Conservation (phyloP, 1,139 yeast genomes). For the Taphrina pruni region DNA sequence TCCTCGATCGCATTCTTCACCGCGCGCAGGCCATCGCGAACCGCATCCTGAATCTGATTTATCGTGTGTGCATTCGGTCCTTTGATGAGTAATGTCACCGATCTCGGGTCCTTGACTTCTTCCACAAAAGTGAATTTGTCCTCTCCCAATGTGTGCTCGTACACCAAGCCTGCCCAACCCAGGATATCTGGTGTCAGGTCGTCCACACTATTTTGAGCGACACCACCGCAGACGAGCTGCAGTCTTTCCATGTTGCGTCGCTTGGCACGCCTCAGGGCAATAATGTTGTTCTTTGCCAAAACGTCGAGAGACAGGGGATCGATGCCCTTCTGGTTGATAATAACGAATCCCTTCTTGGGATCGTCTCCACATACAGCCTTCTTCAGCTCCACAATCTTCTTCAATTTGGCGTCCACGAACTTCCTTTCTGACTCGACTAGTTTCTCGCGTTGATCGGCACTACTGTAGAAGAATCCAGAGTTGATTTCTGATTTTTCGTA, state of each 20-base stretch:
- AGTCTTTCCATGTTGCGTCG: slow-evolving; percentile 99
- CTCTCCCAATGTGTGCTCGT: slow-evolving; percentile 93
- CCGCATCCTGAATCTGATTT: slow-evolving; percentile 93
- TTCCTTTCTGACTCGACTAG: slow-evolving; percentile 90
- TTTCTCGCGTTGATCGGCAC: slow-evolving; percentile 95
- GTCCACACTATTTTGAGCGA: slow-evolving; percentile 96
- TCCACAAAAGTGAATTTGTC: slow-evolving; percentile 97
- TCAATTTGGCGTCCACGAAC: slow-evolving; percentile 92
- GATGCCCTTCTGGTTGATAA: slow-evolving; percentile 97
- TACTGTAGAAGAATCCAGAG: slow-evolving; percentile 91
- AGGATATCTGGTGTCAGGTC: slow-evolving; percentile 83
- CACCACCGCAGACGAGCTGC: slow-evolving; percentile 95
- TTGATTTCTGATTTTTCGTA: slow-evolving; percentile 98
- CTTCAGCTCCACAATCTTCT: slow-evolving; percentile 88
- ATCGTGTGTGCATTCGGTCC: slow-evolving; percentile 89
- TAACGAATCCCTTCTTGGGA: slow-evolving; percentile 80
- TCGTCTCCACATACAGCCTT: slow-evolving; percentile 86
- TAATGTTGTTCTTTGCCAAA: slow-evolving; percentile 87
- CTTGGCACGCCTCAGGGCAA: slow-evolving; percentile 96
- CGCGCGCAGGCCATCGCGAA: slow-evolving; percentile 94
- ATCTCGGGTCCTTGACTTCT: slow-evolving; percentile 86
- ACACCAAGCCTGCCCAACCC: slow-evolving; percentile 89
- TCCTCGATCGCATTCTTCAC: slow-evolving; percentile 91
- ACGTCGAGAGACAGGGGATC: slow-evolving; percentile 98
- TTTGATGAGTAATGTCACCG: slow-evolving; percentile 88